Conservation (phyloP, 768 basidiomycete species). For the Lactifluus pinguis region DNA sequence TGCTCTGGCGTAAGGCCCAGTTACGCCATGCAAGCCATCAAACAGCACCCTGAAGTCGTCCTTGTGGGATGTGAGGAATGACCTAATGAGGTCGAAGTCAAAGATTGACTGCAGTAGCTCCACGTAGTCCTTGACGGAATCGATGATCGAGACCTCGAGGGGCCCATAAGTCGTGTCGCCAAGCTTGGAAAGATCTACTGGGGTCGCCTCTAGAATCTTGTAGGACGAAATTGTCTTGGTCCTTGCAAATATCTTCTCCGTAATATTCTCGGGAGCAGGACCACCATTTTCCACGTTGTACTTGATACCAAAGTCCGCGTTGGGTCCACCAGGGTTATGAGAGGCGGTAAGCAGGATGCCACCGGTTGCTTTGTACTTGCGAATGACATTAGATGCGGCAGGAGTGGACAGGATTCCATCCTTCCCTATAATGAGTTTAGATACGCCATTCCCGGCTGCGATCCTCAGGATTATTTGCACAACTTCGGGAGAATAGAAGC, state of each 20-base stretch:
- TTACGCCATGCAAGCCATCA: constrained; percentile 94
- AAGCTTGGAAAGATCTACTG: constrained; percentile 75
- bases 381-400: constrained; percentile 91
- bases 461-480: constrained; percentile 91
- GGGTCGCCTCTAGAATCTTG: constrained; percentile 69
- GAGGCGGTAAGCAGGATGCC: constrained; percentile 95
- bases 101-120: constrained; percentile 81
- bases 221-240: constrained; percentile 82
- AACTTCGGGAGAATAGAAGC: constrained; percentile 79
- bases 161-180: constrained; percentile 78
- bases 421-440: constrained; percentile 86
- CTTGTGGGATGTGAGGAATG: constrained; percentile 66
- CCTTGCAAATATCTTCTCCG: constrained; percentile 89
- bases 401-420: constrained; percentile 93
- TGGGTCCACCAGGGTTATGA: constrained; percentile 98
- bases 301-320: constrained; percentile 98
- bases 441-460: constrained; percentile 88
- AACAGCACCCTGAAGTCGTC: constrained; percentile 80
- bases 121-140: constrained; percentile 88
- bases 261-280: constrained; percentile 92
- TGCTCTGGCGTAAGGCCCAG: constrained; percentile 88
- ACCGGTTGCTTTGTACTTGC: constrained; percentile 92
- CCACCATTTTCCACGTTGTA: constrained; percentile 98
- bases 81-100: constrained; percentile 86
- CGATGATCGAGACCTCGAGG: constrained; percentile 80